Evolutionary conservation across 306 rosid genomes (phyloP).

Genomic region (Prinsepia uniflora): DNA sequence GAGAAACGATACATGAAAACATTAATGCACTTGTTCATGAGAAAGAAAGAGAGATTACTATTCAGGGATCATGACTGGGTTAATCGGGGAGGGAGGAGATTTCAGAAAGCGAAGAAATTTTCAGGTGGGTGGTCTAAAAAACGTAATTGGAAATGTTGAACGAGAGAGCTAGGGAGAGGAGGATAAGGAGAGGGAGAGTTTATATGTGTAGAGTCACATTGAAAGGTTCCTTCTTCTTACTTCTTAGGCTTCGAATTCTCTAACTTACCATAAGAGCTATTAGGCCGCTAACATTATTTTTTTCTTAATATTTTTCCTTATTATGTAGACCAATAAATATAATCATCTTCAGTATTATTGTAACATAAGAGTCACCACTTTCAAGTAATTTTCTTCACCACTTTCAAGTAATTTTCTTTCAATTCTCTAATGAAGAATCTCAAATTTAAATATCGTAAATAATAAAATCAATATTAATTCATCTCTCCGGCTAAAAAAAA

Average conservation of each 20-base stretch:
- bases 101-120: constrained; percentile 7
- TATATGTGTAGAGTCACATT: constrained; percentile 11
- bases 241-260: background rate
- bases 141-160: constrained; percentile 10
- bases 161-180: background rate
- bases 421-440: too few relatives aligned
- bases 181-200: background rate
- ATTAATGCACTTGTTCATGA: background rate
- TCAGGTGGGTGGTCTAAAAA: constrained; percentile 6
- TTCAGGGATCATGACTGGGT: constrained; percentile 63
- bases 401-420: too few relatives aligned
- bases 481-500: too few relatives aligned
- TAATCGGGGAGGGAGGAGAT: constrained; percentile 10
- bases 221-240: constrained; percentile 4
- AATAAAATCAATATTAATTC: too few relatives aligned
- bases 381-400: too few relatives aligned
- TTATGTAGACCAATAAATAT: too few relatives aligned
- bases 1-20: background rate
- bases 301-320: too few relatives aligned
- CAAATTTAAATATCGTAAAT: too few relatives aligned
- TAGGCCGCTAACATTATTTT: too few relatives aligned
- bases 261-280: too few relatives aligned
- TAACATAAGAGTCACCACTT: too few relatives aligned
- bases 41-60: constrained; percentile 38
- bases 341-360: too few relatives aligned